Evolutionary conservation across 2,329 filamentous ascomycete species (phyloP).

Genomic region (Acrocalymma vagum): DNA sequence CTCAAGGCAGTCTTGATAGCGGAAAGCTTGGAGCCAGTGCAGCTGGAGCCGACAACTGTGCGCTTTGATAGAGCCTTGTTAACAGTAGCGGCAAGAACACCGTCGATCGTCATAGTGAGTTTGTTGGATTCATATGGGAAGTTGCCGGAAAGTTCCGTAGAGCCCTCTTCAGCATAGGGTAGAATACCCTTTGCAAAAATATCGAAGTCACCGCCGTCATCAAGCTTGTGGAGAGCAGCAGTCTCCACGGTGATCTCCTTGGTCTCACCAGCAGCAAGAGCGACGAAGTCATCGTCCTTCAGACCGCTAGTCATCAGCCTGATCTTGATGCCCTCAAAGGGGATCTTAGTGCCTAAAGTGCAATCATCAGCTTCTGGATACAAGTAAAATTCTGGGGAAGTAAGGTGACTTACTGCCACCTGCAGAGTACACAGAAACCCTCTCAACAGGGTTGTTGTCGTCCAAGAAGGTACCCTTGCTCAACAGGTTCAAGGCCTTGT

Average conservation of each 20-base stretch:
- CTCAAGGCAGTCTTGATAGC: constrained; percentile 61
- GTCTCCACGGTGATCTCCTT: constrained; percentile 64
- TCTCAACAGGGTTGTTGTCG: constrained; percentile 59
- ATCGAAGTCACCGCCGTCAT: constrained; percentile 62
- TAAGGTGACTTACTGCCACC: constrained; percentile 47
- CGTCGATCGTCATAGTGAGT: constrained; percentile 66
- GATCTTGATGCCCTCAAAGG: constrained; percentile 64
- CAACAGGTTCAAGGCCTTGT: constrained; percentile 59
- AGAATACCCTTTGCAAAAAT: constrained; percentile 62
- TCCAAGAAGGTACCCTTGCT: constrained; percentile 65
- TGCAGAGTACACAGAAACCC: constrained; percentile 60
- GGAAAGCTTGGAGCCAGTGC: constrained; percentile 57
- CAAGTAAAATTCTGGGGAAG: too few species aligned
- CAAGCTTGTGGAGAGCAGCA: constrained; percentile 64
- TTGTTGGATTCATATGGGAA: constrained; percentile 68
- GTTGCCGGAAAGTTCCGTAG: constrained; percentile 63
- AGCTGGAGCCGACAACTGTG: constrained; percentile 61
- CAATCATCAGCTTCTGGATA: constrained; percentile 16
- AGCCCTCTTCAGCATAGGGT: constrained; percentile 53
- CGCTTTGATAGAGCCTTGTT: constrained; percentile 62
- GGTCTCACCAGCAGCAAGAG: constrained; percentile 56
- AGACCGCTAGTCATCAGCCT: constrained; percentile 57
- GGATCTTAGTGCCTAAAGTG: constrained; percentile 50
- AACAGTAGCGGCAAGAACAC: constrained; percentile 58
- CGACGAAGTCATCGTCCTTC: constrained; percentile 59